These are phyloP conservation scores for Ensete ventricosum DNA, from an alignment of 176 grass and related monocot species.

Conservation along the genomic window DNA sequence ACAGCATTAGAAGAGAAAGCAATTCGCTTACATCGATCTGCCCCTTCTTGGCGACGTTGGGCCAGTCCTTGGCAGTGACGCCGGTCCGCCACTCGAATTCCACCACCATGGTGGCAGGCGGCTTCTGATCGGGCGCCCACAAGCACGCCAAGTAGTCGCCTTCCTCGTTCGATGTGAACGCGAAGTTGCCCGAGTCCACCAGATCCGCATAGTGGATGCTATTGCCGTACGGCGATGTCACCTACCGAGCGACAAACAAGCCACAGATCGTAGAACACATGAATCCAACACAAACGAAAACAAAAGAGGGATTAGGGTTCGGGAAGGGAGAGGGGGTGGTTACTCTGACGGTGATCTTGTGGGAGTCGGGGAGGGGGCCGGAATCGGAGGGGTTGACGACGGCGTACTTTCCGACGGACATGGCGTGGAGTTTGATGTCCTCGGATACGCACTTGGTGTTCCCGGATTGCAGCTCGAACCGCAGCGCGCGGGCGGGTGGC, in stretches of 20 bases:
- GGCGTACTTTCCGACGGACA: constrained; percentile 87
- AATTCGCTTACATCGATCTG: constrained; percentile 72
- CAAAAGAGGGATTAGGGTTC: not conserved
- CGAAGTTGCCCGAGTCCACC: constrained; percentile 76
- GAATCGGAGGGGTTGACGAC: constrained; percentile 55
- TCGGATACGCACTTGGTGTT: constrained; percentile 96
- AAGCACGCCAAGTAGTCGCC: constrained; percentile 95
- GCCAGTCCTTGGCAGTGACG: constrained; percentile 71
- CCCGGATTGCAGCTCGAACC: constrained; percentile 85
- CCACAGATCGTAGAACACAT: not conserved
- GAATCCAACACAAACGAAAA: not conserved
- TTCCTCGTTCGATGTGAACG: constrained; percentile 64
- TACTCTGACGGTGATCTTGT: constrained; percentile 84
- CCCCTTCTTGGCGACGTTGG: constrained; percentile 89
- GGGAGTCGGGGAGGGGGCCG: constrained; percentile 57
- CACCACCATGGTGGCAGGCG: constrained; percentile 40
- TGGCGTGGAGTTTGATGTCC: constrained; percentile 78
- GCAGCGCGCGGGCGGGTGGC: constrained; percentile 30
- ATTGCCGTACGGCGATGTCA: constrained; percentile 92
- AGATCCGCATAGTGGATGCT: constrained; percentile 81
- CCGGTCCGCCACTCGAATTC: constrained; percentile 95
- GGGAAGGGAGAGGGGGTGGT: not conserved
- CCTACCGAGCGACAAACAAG: constrained; percentile 19
- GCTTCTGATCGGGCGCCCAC: constrained; percentile 72
- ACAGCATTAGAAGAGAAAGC: not conserved